Base-by-base conservation (phyloP, 306 rosid species). In the cucumber (Cucumis sativus) region DNA sequence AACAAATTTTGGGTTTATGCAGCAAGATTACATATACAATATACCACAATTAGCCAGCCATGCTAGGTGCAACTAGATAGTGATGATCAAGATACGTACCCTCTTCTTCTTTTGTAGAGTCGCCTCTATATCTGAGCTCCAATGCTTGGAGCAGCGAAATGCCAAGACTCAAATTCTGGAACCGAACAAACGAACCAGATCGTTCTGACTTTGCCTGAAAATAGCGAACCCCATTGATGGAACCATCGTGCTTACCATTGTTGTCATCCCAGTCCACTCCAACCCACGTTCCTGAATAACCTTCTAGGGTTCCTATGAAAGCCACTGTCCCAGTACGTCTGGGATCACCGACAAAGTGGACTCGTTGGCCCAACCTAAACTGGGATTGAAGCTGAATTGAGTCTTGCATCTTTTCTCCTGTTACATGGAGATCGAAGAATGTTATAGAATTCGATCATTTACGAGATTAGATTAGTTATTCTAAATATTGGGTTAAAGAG, bases 261-360 rank as follows among this genome's bases (percentile, higher is more conserved):
- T 85, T 87, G 58, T 82, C 82, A 83, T 95, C 97, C 98, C 97
- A 95, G 66, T 92, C 97, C 76, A 95, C 96, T 80, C 98, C 97
- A 58, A 92, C 81, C 97, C 97, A 95, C 61, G 78, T 73, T 63
- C 92, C 90, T 1, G 91, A 84, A 80, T 92, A 81, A 65, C 97
- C 92, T 73, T 90, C 85, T 25, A 95, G 80, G 41, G 90, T 81
- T 35, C 97, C 98, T 4, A 90, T 61, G 74, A 89, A 95, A 80
- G 81, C 82, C n/a, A 89, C 98, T 1, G 92, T 84, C 2, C 98
- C 97, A 35, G 84, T 88, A 82, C 98, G 84, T 5, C 82, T 76
- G n/a, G 91, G 79, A 84, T 92, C 96, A 6, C 86, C 88, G 3
- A 80, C 82, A 47, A 86, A 74, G 85, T 89, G 90, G 72, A 90